Evolutionary conservation across 805 yeast species (phyloP), one percentile per base, ranked within the genome.

Genomic region (Candida maltosa): DNA sequence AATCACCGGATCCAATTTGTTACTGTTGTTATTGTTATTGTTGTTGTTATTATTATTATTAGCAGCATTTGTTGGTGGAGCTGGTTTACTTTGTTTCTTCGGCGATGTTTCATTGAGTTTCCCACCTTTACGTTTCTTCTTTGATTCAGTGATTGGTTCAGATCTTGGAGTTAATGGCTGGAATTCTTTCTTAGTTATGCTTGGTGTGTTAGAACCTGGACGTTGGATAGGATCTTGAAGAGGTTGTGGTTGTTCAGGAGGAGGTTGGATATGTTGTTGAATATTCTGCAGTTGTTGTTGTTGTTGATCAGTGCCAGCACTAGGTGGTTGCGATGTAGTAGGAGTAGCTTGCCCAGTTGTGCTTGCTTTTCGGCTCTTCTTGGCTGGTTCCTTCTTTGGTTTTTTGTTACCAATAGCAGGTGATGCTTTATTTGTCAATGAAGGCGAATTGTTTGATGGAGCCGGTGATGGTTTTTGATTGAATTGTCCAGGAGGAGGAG

Each of bases 111-210:
- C 71, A 6, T 49, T 35, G 5, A 41, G 36, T n/a, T 41, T 37
- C 39, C 45, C 53, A 6, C 25, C 25, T 41, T 56, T 59, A n/a
- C 61, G 48, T 44, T 60, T 63, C 41, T 52, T 54, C 19, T 45
- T 37, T 20, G 44, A 30, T 16, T 49, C 56, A 32, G 37, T 41
- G 12, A 56, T 59, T 4, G 58, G 47, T 31, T 67, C 72, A 6
- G 70, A 62, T 1, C 66, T 59, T 8, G 71, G 71, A 0, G 72
- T 66, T 16, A 64, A 52, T 2, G 72, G 70, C 8, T 59, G 47
- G 39, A 58, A 56, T 28, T 65, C 70, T 42, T 62, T 62, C 40
- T 64, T 63, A n/a, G 54, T 44, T 26, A 52, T 50, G 23, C 43
- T 42, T 12, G 56, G 54, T 8, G 54, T 51, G 41, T 45, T 45